These are phyloP conservation scores for Botrytis porri DNA, from an alignment of 2,329 filamentous ascomycete species.

Conservation along the genomic window DNA sequence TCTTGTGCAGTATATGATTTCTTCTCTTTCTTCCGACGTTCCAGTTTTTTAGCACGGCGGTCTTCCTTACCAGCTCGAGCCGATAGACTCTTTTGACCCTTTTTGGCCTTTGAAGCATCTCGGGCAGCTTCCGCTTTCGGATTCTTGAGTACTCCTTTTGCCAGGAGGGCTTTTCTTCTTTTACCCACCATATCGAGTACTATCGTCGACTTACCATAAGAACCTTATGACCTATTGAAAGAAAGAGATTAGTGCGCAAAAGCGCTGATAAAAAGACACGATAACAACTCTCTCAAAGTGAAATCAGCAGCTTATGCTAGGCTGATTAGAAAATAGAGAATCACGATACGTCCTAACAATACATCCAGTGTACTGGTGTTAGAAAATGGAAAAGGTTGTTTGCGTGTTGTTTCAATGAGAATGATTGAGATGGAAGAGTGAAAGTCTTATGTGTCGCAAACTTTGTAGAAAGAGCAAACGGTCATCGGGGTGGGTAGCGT, in stretches of 20 bases:
- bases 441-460: constrained; percentile 3
- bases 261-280: constrained; percentile 9
- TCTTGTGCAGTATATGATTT: constrained; percentile 30
- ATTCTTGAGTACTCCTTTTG: background rate
- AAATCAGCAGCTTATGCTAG: constrained; percentile 10
- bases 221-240: constrained; percentile 6
- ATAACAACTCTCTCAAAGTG: constrained; percentile 15
- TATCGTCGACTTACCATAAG: constrained; percentile 14
- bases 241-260: constrained; percentile 26
- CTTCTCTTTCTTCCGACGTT: constrained; percentile 34
- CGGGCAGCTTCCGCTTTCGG: background rate
- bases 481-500: background rate
- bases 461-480: background rate
- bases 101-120: background rate
- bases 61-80: constrained; percentile 27
- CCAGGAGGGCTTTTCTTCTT: constrained; percentile 9
- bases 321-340: constrained; percentile 15
- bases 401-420: constrained; percentile 3
- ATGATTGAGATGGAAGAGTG: constrained; percentile 5
- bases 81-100: constrained; percentile 11
- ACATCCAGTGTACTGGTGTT: background rate
- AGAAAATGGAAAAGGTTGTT: background rate
- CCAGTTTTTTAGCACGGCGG: constrained; percentile 32
- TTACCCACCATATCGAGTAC: constrained; percentile 16
- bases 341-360: constrained; percentile 12